These are phyloP conservation scores for Globisporangium lucens DNA, from an alignment of 352 stramenopile species.

Conservation along the genomic window DNA sequence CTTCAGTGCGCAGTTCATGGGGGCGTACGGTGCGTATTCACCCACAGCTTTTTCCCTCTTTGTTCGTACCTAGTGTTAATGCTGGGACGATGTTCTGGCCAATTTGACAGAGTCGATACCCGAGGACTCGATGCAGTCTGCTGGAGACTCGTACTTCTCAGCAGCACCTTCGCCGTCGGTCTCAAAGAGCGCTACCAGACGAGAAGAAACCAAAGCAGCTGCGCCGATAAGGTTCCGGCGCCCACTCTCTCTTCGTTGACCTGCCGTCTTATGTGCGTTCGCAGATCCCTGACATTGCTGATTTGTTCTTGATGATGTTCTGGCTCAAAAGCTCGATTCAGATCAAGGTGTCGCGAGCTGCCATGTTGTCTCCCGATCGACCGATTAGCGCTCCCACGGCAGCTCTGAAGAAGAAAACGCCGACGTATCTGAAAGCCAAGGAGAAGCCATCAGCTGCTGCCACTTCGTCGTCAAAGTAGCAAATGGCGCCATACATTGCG, in stretches of 20 bases:
- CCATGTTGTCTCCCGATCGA: conserved; percentile 34
- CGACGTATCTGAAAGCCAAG: conserved; percentile 12
- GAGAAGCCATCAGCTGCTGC: conserved; percentile 14
- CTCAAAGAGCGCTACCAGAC: background rate
- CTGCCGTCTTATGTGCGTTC: background rate
- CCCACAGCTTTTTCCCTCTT: too few relatives aligned
- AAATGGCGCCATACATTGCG: background rate
- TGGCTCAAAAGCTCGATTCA: conserved; percentile 26
- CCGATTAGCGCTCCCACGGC: conserved; percentile 55
- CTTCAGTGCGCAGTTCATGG: conserved; percentile 41
- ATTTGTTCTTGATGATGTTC: background rate
- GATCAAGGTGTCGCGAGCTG: conserved; percentile 35
- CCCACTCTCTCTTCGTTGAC: too few relatives aligned
- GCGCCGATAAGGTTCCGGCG: conserved; percentile 16
- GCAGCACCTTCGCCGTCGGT: background rate
- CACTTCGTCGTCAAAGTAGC: conserved; percentile 5
- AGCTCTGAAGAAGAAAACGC: conserved; percentile 43
- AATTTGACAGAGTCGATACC: conserved; percentile 13
- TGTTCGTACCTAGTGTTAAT: background rate
- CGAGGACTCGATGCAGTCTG: conserved; percentile 10
- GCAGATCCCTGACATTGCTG: background rate
- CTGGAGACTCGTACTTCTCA: background rate
- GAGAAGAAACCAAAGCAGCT: conserved; percentile 6
- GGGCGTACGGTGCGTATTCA: background rate
- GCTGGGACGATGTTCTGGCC: background rate